Conservation (phyloP, 2,329 filamentous ascomycete genomes). For the Hymenoscyphus occultus region DNA sequence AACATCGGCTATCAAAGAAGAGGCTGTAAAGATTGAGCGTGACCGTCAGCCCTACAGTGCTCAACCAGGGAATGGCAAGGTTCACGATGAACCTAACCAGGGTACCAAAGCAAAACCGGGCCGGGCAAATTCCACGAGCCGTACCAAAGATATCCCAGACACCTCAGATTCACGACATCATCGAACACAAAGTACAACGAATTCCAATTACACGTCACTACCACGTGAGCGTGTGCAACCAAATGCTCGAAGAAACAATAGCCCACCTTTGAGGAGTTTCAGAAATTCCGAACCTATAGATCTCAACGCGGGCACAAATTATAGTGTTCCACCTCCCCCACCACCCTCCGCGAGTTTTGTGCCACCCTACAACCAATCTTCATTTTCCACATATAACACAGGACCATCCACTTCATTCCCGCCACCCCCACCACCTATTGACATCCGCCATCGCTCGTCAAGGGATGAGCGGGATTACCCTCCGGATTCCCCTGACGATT, state of each 20-base stretch:
- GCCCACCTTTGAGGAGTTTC: constrained; percentile 30
- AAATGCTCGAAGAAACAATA: constrained; percentile 21
- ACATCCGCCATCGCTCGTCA: constrained; percentile 21
- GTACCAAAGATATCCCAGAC: constrained; percentile 14
- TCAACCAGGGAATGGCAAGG: constrained; percentile 57
- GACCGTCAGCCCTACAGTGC: constrained; percentile 63
- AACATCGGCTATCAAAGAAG: constrained; percentile 41
- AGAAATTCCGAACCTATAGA: constrained; percentile 27
- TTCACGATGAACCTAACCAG: constrained; percentile 38
- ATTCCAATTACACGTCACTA: constrained; percentile 22
- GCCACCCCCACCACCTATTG: constrained; percentile 30
- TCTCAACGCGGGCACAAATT: background rate
- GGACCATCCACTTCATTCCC: constrained; percentile 22
- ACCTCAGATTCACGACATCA: constrained; percentile 15
- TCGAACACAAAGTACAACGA: constrained; percentile 27
- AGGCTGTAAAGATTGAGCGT: constrained; percentile 56
- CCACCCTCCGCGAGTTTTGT: constrained; percentile 20
- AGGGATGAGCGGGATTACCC: constrained; percentile 25
- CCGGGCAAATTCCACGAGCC: constrained; percentile 31
- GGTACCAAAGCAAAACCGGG: background rate
- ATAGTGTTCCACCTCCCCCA: constrained; percentile 26
- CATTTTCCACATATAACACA: background rate
- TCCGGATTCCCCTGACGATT: constrained; percentile 27
- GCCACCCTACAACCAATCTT: background rate
- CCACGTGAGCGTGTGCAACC: constrained; percentile 12